phyloP scores from a whole-genome alignment of 371 early-diverging fungal genomes.

The Astathelohania contejeani region DNA sequence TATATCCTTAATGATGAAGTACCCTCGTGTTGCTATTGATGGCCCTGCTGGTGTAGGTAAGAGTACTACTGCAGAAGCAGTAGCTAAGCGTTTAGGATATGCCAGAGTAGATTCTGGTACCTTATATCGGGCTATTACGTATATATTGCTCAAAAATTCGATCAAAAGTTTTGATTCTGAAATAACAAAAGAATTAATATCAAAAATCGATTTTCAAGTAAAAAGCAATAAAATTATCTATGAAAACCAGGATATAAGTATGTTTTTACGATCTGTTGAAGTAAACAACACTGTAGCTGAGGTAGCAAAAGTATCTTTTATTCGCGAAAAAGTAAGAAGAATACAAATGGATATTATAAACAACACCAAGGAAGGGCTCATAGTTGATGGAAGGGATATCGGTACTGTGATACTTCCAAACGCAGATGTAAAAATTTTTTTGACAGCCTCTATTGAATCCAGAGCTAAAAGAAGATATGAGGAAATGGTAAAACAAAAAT shows the following conservation, averaged over 20 bases:
- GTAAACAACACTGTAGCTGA: constrained; percentile 57
- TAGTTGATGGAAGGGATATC: constrained; percentile 83
- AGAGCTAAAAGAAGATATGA: constrained; percentile 63
- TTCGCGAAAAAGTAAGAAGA: constrained; percentile 56
- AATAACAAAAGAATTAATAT: neutral
- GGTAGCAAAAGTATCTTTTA: constrained; percentile 57
- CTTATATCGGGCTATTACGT: constrained; percentile 52
- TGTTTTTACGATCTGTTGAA: constrained; percentile 55
- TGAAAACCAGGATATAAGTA: constrained; percentile 58
- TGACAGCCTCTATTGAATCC: constrained; percentile 59
- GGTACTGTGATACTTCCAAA: constrained; percentile 68
- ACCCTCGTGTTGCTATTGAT: constrained; percentile 65
- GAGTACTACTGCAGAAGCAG: constrained; percentile 61
- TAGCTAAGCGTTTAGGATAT: constrained; percentile 60
- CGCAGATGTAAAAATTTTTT: constrained; percentile 70
- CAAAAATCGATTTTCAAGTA: neutral
- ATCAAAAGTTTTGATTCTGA: neutral
- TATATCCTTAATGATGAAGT: too few relatives aligned
- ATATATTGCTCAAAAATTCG: constrained; percentile 24
- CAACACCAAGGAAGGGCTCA: constrained; percentile 55
- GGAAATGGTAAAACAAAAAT: constrained; percentile 51
- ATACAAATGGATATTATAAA: constrained; percentile 56
- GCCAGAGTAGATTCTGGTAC: constrained; percentile 63
- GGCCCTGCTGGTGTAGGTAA: constrained; percentile 79
- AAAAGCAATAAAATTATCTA: constrained; percentile 50